Base-by-base conservation (phyloP, 2,329 filamentous ascomycete genomes). In the Simplicillium sp. region DNA sequence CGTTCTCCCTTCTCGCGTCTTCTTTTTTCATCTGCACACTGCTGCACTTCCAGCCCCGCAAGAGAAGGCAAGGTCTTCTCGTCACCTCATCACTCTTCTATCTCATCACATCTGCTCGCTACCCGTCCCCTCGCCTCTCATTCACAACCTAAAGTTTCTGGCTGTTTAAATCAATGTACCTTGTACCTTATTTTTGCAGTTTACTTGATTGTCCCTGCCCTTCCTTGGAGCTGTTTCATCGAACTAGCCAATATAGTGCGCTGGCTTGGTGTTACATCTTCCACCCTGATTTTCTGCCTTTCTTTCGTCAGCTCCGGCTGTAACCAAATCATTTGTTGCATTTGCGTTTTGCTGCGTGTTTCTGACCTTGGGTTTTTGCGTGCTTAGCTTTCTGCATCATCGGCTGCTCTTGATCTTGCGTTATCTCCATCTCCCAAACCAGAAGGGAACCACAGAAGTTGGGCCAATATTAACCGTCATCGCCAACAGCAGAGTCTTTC, bases 331-430 rank as follows among this genome's bases (percentile, higher is more conserved):
- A 39, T 44, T 47, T 35, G 39, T 42, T 36, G 25, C 43, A 44
- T 39, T 47, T 44, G 41, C 20, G 20, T 25, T 49, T 50, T 52
- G 43, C 46, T 46, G 46, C 47, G 42, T 46, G 31, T 47, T 49
- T 55, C 58, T 66, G 55, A 65, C 59, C 43, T 52, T 46, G 32
- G 44, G 43, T 46, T 39, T 48, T 44, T 46, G 46, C 57, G 44
- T 46, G 59, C 64, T 58, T 66, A 92, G 80, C 70, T 90, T 46
- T 88, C 86, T 58, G 79, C 85, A 41, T 88, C 86, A 46, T 87
- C 84, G 51, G 80, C 84, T 57, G 82, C 87, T 40, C 73, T 89
- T 55, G 87, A 94, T 62, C 73, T 94, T 58, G 84, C 86, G 43
- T 73, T 81, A 45, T 79, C 80, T 38, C 79, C 80, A 46, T 80